Base-by-base conservation (phyloP, 176 grass and related monocot genomes). In the Raddia distichophylla region DNA sequence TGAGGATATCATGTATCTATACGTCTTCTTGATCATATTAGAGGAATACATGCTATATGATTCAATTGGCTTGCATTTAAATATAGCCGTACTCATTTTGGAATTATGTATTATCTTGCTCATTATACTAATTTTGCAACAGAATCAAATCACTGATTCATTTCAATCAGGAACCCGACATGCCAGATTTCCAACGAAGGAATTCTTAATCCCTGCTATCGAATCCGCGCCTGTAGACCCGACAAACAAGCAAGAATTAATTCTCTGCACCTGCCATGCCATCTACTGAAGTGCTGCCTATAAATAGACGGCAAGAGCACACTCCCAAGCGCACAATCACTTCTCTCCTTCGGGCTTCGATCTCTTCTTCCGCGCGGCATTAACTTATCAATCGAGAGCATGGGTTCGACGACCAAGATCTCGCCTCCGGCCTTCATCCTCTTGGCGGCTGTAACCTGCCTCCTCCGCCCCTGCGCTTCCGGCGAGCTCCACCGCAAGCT, bases 401-500 rank as follows among this genome's bases (percentile, higher is more conserved):
- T 89, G 89, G 86, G 75, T 48, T 71, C 51, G 14, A 58, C 2
- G 35, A 14, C 11, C 40, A 47, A 4, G 34, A 20, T 75, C 60
- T 6, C 63, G 15, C 62, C 72, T 8, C 68, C 60, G 50, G 50
- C 70, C 47, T 44, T 85, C 46, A 0, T 79, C n/a, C 16, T 80
- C 42, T 15, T 89, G 58, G 34, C 60, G 46, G 80, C 74, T 3
- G 56, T 94, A 5, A 67, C 64, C 35, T 70, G 71, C 19, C 63
- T 83, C 35, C 32, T 84, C 18, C 56, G 20, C 22, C 63, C 79
- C 43, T 56, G 71, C 79, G 74, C 86, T 15, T 52, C 87, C 47
- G 73, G 81, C 76, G 80, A 78, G 67, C 14, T 89, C 82, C 83
- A 80, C 81, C 89, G 91, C 33, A 94, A 86, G 91, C 79, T 91